Percentiles rank a stretch among this genome's conserved stretches.
These are phyloP conservation scores for Xylaria scruposa DNA, from an alignment of 495 filamentous ascomycete species.

Conservation along the genomic window DNA sequence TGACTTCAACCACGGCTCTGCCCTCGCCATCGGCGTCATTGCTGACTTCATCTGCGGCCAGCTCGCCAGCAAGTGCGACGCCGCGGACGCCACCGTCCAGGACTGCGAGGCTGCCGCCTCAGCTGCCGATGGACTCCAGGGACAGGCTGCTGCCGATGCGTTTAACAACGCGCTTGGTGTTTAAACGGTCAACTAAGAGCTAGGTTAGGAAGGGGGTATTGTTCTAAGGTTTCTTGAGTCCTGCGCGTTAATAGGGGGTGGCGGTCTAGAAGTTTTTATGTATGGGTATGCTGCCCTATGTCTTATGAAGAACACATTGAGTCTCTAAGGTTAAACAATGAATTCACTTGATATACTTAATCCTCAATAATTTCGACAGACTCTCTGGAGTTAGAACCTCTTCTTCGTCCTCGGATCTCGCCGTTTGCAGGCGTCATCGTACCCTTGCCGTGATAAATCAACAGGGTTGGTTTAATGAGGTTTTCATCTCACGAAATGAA, in stretches of 20 bases:
- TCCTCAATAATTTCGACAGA: not conserved
- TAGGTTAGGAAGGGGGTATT: not conserved
- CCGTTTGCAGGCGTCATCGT: not conserved
- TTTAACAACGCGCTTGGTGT: conserved; percentile 60
- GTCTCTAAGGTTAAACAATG: not conserved
- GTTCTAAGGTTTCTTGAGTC: not conserved
- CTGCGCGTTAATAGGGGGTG: not conserved
- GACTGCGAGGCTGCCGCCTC: conserved; percentile 54
- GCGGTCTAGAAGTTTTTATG: not conserved
- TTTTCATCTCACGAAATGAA: too few species aligned
- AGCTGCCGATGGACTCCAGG: conserved; percentile 43
- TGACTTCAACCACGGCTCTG: conserved; percentile 66
- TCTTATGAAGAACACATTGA: conserved; percentile 1
- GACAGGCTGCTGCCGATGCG: conserved; percentile 64
- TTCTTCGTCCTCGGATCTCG: not conserved
- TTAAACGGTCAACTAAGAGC: conserved; percentile 9
- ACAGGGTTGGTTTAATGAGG: too few species aligned
- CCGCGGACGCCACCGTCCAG: conserved; percentile 51
- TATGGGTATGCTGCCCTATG: not conserved
- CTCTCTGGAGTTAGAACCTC: not conserved
- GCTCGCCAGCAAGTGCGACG: conserved; percentile 60
- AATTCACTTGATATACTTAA: conserved; percentile 5
- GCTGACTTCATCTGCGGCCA: conserved; percentile 63
- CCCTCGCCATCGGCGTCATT: conserved; percentile 62
- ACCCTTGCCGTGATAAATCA: too few species aligned